Evolutionary conservation across 495 filamentous ascomycete genomes (phyloP), one percentile per base, ranked within the genome.

Genomic region (Annulohypoxylon moriforme): DNA sequence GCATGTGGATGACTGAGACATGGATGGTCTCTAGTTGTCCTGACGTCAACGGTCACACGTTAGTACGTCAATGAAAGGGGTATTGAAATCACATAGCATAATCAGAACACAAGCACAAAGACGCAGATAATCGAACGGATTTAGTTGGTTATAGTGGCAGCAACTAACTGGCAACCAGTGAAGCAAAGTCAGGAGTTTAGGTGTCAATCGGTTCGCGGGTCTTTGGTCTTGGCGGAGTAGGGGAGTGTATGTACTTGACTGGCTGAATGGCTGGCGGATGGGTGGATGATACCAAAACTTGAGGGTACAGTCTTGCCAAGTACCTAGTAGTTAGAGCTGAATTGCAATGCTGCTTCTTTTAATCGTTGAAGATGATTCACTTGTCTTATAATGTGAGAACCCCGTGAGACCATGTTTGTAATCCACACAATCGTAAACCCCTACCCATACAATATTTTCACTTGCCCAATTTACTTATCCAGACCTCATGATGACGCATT

Each of bases 211-310:
- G 40, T 47, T 66, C 20, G 36, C 18, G 24, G 60, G 16, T 29
- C 33, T 31, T 24, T 20, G 40, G 33, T 22, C 40, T 49, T 13
- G 1, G 52, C 42, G 59, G 42, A 34, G 25, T 40, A 16, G 44
- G 24, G 33, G 40, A 10, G 9, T 22, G 1, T 10, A 24, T 9
- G 10, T 29, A n/a, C 13, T 29, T 29, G 44, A 60, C 5, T 53
- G 60, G 22, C 4, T 27, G 36, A 14, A 1, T 10, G 55, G 55
- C 25, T 55, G 60, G 10, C 16, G 16, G 47, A 1, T 3, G 57
- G 20, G 55, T 58, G 64, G 58, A 64, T 68, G 69, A 72, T 68
- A 69, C 67, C 69, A 60, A 27, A 11, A 50, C 42, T 53, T 36
- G 27, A 40, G 31, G 58, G 44, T 50, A 58, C 47, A 59, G 44